These are phyloP conservation scores for Stenocarpella maydis DNA, from an alignment of 2,329 filamentous ascomycete genomes.

Conservation along the genomic window DNA sequence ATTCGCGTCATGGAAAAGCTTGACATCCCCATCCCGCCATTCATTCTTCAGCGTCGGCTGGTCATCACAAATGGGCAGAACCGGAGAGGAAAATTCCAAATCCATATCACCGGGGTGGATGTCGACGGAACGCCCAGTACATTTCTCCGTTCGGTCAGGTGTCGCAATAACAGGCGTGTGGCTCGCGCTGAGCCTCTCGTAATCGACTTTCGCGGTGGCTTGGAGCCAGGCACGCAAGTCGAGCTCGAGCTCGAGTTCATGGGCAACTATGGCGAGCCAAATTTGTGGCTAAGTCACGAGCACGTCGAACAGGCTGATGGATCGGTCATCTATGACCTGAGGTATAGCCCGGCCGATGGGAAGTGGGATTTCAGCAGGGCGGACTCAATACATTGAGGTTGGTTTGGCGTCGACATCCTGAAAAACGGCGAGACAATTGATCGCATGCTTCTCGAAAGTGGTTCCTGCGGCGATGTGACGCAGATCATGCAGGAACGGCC, in stretches of 20 bases:
- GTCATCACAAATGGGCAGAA: conserved; percentile 41
- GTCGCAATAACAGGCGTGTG: conserved; percentile 48
- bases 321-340: conserved; percentile 1
- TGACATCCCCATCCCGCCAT: conserved; percentile 46
- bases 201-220: conserved; percentile 45
- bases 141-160: conserved; percentile 51
- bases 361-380: background rate
- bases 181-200: conserved; percentile 49
- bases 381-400: background rate
- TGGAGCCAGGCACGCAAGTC: conserved; percentile 40
- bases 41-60: conserved; percentile 48
- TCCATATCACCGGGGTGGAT: conserved; percentile 48
- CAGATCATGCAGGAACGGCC: background rate
- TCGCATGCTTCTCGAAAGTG: background rate
- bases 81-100: conserved; percentile 39
- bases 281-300: conserved; percentile 43
- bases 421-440: background rate
- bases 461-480: background rate
- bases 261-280: conserved; percentile 56
- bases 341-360: background rate
- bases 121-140: conserved; percentile 51
- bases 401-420: background rate
- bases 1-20: conserved; percentile 50
- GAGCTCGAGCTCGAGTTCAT: conserved; percentile 56
- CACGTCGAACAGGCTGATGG: conserved; percentile 31